These are phyloP conservation scores for Arxiozyma telluris DNA, from an alignment of 1,139 yeast species.

Conservation along the genomic window DNA sequence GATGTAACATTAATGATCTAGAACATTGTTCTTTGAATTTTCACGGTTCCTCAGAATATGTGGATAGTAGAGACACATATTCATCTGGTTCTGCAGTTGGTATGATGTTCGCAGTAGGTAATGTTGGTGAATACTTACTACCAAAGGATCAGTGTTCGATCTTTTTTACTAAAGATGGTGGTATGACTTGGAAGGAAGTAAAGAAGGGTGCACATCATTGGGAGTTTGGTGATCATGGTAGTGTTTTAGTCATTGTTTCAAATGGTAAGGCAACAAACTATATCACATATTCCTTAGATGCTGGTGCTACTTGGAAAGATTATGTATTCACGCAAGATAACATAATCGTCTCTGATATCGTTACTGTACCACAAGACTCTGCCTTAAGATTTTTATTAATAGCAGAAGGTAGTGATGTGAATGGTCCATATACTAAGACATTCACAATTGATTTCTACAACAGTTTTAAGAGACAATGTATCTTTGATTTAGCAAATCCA, in stretches of 20 bases:
- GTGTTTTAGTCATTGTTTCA: conserved; percentile 65
- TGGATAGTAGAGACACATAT: conserved; percentile 72
- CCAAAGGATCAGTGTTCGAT: conserved; percentile 52
- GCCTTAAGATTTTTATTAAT: conserved; percentile 63
- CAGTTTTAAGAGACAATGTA: conserved; percentile 62
- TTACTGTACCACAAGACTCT: conserved; percentile 87
- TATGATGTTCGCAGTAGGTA: conserved; percentile 77
- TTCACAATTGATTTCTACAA: conserved; percentile 62
- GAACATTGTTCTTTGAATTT: conserved; percentile 69
- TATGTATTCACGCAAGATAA: conserved; percentile 52
- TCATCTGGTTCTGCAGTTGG: conserved; percentile 90
- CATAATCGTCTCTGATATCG: conserved; percentile 58
- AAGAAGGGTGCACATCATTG: conserved; percentile 70
- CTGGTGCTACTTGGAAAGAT: conserved; percentile 69
- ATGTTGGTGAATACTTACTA: conserved; percentile 62
- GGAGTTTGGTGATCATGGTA: conserved; percentile 96
- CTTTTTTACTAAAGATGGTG: conserved; percentile 79
- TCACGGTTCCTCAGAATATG: conserved; percentile 86
- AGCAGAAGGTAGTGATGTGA: conserved; percentile 31
- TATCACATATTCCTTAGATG: conserved; percentile 62
- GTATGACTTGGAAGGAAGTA: conserved; percentile 77
- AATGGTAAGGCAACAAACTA: conserved; percentile 49
- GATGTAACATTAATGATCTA: conserved; percentile 44
- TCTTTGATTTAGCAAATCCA: conserved; percentile 50
- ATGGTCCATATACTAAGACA: conserved; percentile 37